Evolutionary conservation across 2,329 filamentous ascomycete species (phyloP).

Genomic region (Bipolaris zeicola): DNA sequence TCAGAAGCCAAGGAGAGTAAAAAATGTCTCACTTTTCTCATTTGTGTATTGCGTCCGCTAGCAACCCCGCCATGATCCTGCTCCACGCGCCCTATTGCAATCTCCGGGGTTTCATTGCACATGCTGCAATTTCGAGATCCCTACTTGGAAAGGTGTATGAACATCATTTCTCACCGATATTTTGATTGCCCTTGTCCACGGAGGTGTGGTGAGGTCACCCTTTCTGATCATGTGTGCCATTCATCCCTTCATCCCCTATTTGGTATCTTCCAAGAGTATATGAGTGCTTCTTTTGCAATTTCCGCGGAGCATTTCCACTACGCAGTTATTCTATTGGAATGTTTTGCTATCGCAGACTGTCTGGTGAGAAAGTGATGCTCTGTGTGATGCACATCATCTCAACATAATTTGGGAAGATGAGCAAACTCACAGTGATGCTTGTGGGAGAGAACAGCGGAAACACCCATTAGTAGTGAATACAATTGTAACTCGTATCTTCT

Average conservation of each 20-base stretch:
- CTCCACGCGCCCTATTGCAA: background rate
- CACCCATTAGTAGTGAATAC: too few species aligned
- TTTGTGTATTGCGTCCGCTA: background rate
- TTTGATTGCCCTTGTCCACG: background rate
- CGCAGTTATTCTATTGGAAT: background rate
- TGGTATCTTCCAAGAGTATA: background rate
- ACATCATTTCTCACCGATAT: background rate
- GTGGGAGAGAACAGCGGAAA: too few species aligned
- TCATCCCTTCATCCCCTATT: background rate
- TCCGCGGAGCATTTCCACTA: background rate
- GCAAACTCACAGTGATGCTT: too few species aligned
- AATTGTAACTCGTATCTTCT: too few species aligned
- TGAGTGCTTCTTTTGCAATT: background rate
- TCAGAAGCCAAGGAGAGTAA: background rate
- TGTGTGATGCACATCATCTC: background rate
- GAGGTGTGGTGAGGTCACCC: background rate
- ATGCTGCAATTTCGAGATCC: background rate
- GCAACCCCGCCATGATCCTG: background rate
- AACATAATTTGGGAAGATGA: too few species aligned
- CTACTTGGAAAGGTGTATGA: background rate
- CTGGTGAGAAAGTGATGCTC: background rate
- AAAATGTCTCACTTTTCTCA: slow-evolving; percentile 1
- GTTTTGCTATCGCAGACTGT: background rate
- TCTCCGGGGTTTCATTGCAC: background rate
- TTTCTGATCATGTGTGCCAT: background rate